Base-by-base conservation (phyloP, 2,329 filamentous ascomycete species). In the Bipolaris victoriae region DNA sequence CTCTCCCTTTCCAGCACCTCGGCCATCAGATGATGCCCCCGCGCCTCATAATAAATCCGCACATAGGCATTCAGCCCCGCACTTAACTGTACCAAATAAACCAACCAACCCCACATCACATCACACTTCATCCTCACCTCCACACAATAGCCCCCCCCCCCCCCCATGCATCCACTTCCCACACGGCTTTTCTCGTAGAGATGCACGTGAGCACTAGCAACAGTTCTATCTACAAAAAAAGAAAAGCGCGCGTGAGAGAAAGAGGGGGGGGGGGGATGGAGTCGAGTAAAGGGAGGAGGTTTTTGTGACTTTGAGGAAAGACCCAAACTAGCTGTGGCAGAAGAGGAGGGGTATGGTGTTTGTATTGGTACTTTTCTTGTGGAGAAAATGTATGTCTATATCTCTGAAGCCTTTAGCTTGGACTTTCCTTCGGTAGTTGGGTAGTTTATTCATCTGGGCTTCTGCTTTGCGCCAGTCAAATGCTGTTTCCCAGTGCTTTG, bases 11-110 rank as follows among this genome's bases (percentile, higher is more conserved):
- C 67, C 1, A 74, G 65, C 2, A 76, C 56, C 39, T 61, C 33
- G 0, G 60, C 57, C 1, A 68, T 69, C 18, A 58, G 66, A 47
- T 69, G 68, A 55, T 87, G 86, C 5, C 66, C 74, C 5, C 66
- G 74, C 0, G 79, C 77, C 73, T 92, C 90, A 66, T 92, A 92
- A 75, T 94, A 94, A 47, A 92, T 91, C 7, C 88, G 76, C 7
- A 85, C 70, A 58, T 84, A 86, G 0, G 90, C 88, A 1, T 86
- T 87, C 0, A 90, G 87, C n/a, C n/a, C n/a, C n/a, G n/a, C n/a
- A n/a, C n/a, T n/a, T n/a, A n/a, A n/a, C n/a, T n/a, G n/a, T n/a
- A n/a, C n/a, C 20, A 20, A 20, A 20, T 20, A 20, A 20, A 20
- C 20, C 20, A 20, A 3, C 20, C 3, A 20, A 20, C 20, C 20